phyloP scores from a whole-genome alignment of 108 stramenopile genomes.

The Parietichytrium sp. region DNA sequence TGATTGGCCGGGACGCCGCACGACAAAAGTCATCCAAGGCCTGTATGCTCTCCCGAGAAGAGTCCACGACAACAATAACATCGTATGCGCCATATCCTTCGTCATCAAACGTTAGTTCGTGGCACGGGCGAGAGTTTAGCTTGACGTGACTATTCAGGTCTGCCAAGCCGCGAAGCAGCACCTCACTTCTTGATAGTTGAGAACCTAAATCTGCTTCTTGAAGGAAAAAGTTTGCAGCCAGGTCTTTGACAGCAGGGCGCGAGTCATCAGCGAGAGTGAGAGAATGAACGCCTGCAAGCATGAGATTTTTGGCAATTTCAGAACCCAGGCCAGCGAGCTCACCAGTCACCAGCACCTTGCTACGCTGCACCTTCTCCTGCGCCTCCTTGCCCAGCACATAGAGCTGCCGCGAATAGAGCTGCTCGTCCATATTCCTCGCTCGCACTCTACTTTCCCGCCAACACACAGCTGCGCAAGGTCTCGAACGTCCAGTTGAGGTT shows the following conservation, averaged over 20 bases:
- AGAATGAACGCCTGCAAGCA: slow-evolving; percentile 76
- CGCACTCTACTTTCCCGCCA: too few relatives aligned
- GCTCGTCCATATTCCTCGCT: slow-evolving; percentile 90
- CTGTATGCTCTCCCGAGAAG: background rate
- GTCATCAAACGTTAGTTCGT: background rate
- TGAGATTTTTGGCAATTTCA: slow-evolving; percentile 91
- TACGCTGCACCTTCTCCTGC: slow-evolving; percentile 90
- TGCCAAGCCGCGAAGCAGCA: slow-evolving; percentile 39
- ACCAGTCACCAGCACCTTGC: slow-evolving; percentile 82
- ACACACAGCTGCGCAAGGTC: too few relatives aligned
- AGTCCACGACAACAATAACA: background rate
- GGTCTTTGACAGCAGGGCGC: background rate
- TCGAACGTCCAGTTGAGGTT: too few relatives aligned
- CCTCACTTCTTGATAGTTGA: slow-evolving; percentile 43
- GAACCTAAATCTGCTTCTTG: background rate
- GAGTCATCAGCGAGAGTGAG: slow-evolving; percentile 35
- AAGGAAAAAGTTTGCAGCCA: background rate
- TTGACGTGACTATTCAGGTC: slow-evolving; percentile 61
- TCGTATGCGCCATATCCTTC: background rate
- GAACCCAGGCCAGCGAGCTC: slow-evolving; percentile 79
- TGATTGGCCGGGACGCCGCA: slow-evolving; percentile 60
- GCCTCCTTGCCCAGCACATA: slow-evolving; percentile 99
- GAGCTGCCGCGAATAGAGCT: slow-evolving; percentile 93
- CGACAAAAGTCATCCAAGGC: slow-evolving; percentile 54
- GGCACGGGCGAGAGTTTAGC: background rate